Conservation (phyloP, 306 rosid species). For the Betula pendula region DNA sequence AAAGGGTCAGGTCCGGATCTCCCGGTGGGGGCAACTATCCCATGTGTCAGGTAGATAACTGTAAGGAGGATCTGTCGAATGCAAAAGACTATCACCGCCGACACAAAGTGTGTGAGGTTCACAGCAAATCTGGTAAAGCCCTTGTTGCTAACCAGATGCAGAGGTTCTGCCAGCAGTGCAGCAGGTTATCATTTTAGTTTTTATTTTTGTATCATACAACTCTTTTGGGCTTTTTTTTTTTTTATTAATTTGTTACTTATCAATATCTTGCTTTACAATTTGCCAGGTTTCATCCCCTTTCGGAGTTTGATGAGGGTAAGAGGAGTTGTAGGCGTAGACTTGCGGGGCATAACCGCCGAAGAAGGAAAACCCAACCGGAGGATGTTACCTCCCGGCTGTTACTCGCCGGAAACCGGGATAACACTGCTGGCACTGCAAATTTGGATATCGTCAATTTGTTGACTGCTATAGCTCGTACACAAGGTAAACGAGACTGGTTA, state of each 20-base stretch:
- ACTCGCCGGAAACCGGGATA: conserved; percentile 41
- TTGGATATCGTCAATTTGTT: conserved; percentile 66
- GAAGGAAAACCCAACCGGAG: conserved; percentile 80
- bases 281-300: conserved; percentile 68
- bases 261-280: conserved; percentile 4
- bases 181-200: conserved; percentile 44
- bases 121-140: conserved; percentile 75
- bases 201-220: too few species aligned
- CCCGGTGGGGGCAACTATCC: conserved; percentile 65
- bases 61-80: conserved; percentile 69
- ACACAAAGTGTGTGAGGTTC: conserved; percentile 85
- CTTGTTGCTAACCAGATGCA: conserved; percentile 69
- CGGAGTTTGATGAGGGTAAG: conserved; percentile 89
- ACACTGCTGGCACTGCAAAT: conserved; percentile 37
- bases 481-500: conserved; percentile 46
- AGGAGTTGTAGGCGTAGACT: conserved; percentile 89
- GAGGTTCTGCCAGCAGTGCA: conserved; percentile 95
- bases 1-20: conserved; percentile 70
- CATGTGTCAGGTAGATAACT: conserved; percentile 86
- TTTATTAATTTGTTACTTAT: background rate
- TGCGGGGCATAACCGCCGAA: conserved; percentile 86
- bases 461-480: conserved; percentile 66
- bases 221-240: background rate
- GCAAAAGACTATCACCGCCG: conserved; percentile 93
- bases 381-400: conserved; percentile 55